Evolutionary conservation across 257 asterid genomes (phyloP).

Genomic region (Buddleja alternifolia): DNA sequence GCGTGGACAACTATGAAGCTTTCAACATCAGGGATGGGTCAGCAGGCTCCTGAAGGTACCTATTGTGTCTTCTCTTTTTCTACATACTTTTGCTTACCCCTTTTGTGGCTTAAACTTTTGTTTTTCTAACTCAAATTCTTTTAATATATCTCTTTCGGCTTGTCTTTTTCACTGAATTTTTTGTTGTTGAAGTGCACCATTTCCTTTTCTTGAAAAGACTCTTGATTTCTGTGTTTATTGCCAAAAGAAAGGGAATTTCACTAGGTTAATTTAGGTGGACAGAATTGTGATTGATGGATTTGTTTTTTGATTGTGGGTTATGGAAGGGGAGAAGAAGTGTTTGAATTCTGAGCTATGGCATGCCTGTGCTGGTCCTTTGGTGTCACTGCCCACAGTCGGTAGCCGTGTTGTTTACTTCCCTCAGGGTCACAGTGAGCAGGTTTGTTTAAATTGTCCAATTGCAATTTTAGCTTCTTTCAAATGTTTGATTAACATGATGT

Average conservation of each 20-base stretch:
- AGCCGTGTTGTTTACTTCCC: conserved; percentile 98
- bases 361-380: conserved; percentile 99
- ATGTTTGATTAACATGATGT: conserved; percentile 2
- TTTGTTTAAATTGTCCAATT: conserved; percentile 27
- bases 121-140: conserved; percentile 6
- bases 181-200: conserved; percentile 32
- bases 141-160: conserved; percentile 20
- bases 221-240: conserved; percentile 5
- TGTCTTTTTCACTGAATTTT: conserved; percentile 32
- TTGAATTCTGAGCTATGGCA: conserved; percentile 98
- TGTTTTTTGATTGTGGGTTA: conserved; percentile 31
- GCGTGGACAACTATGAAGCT: conserved; percentile 49
- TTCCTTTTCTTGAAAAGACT: conserved; percentile 33
- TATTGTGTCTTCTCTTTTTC: conserved; percentile 26
- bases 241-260: conserved; percentile 16
- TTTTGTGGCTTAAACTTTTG: conserved; percentile 24
- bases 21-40: conserved; percentile 70
- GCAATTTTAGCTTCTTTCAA: conserved; percentile 14
- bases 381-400: conserved; percentile 81
- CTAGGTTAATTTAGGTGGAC: conserved; percentile 17
- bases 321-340: conserved; percentile 91
- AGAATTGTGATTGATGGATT: conserved; percentile 41
- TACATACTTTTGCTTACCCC: neutral
- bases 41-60: conserved; percentile 63
- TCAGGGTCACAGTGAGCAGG: conserved; percentile 99